Conservation (phyloP, 805 yeast species). For the Ogataea glucozyma region DNA sequence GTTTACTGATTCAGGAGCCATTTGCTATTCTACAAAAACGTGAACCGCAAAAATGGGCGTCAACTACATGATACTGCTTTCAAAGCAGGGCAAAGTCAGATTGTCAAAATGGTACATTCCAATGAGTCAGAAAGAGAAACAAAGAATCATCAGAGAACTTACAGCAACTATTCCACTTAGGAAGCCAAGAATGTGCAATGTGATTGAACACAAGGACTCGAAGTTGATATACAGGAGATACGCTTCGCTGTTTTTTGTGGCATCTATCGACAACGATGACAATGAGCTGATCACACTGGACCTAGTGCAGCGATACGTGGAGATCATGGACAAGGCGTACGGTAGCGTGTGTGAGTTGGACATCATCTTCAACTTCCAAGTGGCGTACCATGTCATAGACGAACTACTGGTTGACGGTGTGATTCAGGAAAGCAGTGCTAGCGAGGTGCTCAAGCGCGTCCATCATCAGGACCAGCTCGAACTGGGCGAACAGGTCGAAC, state of each 20-base stretch:
- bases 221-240: constrained; percentile 90
- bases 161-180: constrained; percentile 83
- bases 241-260: constrained; percentile 88
- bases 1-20: not conserved
- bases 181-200: constrained; percentile 93
- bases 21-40: not conserved
- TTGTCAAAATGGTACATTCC: constrained; percentile 92
- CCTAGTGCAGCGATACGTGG: constrained; percentile 88
- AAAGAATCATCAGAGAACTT: constrained; percentile 79
- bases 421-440: constrained; percentile 77
- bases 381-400: constrained; percentile 89
- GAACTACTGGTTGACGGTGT: constrained; percentile 89
- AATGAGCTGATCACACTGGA: constrained; percentile 88
- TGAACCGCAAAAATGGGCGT: constrained; percentile 56
- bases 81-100: constrained; percentile 94
- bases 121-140: constrained; percentile 79
- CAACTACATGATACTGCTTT: constrained; percentile 75
- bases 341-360: constrained; percentile 97
- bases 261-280: constrained; percentile 79
- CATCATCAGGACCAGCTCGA: constrained; percentile 87
- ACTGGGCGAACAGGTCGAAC: constrained; percentile 26
- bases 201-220: constrained; percentile 78
- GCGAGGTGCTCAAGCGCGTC: constrained; percentile 75
- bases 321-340: constrained; percentile 92
- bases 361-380: constrained; percentile 92